Evolutionary conservation across 306 rosid species (phyloP), one percentile per base, ranked within the genome.

Genomic region (Lathyrus oleraceus): DNA sequence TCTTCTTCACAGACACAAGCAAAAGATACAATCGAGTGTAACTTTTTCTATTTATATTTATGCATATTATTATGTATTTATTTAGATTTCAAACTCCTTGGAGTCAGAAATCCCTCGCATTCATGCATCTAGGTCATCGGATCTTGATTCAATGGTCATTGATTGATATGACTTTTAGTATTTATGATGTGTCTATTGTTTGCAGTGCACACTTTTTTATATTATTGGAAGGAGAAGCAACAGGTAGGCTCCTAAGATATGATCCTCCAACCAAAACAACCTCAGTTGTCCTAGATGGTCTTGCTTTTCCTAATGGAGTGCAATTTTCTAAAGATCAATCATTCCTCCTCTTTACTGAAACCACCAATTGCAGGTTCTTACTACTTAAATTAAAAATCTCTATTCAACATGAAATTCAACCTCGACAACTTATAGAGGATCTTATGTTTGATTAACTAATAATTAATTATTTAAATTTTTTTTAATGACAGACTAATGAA

Each of bases 1-100:
- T 94, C 72, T 94, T 88, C 63, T 94, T 94, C 87, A 91, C 96
- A 0, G 96, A 94, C 78, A 94, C 97, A 1, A 94, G 97, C 88
- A 83, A 73, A 83, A 83, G 99, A 88, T 82, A 94, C 76, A 81
- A 94, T 74, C 72, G 97, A 78, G 83, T 84, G 99, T 62, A 62
- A 62, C 2, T 61, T 11, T 6, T 21, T 53, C 16, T 53, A 23
- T 53, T 21, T 23, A 8, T 5, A 48, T 30, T 30, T 30, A 30
- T 30, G 6, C 36, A 30, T 2, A 30, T 30, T 30, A 30, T 30
- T 30, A 30, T 30, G 36, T 30, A 30, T 30, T 30, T 30, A 28
- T 30, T 30, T 5, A 27, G 3, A 27, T 27, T 27, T 27, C 30
- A 27, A 27, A 27, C 30, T 27, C 30, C 25, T 23, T 23, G 25